These are phyloP conservation scores for Pichia sp. DNA, from an alignment of 1,139 yeast genomes.

Conservation along the genomic window DNA sequence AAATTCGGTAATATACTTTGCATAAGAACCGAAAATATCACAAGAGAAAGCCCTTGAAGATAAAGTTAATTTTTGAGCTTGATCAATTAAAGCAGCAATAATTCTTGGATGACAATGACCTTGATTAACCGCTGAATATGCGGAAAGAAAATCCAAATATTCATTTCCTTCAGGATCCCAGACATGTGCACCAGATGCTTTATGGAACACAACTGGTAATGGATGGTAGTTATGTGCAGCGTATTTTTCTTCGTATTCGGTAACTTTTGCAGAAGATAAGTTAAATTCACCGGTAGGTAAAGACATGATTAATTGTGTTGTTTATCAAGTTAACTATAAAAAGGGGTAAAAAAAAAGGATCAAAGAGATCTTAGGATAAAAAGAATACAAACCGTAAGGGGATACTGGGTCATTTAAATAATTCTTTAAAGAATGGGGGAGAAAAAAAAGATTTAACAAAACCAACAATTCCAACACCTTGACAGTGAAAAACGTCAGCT, in stretches of 20 bases:
- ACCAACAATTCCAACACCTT: too few relatives aligned
- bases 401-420: too few relatives aligned
- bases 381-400: too few relatives aligned
- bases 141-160: conserved; percentile 81
- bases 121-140: conserved; percentile 96
- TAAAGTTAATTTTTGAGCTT: conserved; percentile 77
- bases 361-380: neutral
- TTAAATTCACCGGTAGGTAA: conserved; percentile 32
- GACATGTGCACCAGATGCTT: conserved; percentile 85
- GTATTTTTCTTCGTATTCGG: conserved; percentile 65
- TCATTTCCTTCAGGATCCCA: conserved; percentile 98
- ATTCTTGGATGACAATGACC: conserved; percentile 98
- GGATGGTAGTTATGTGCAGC: conserved; percentile 98
- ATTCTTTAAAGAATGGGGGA: neutral
- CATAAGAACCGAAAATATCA: conserved; percentile 81
- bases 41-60: conserved; percentile 91
- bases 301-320: neutral
- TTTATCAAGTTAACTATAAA: neutral
- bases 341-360: neutral
- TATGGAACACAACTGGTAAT: conserved; percentile 85
- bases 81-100: conserved; percentile 76
- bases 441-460: too few relatives aligned
- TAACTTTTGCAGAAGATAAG: conserved; percentile 61
- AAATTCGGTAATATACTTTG: conserved; percentile 82
- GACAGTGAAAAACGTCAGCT: conserved; percentile 7